Evolutionary conservation across 2,329 filamentous ascomycete genomes (phyloP), one percentile per base, ranked within the genome.

Genomic region (Cryphonectria nitschkei): DNA sequence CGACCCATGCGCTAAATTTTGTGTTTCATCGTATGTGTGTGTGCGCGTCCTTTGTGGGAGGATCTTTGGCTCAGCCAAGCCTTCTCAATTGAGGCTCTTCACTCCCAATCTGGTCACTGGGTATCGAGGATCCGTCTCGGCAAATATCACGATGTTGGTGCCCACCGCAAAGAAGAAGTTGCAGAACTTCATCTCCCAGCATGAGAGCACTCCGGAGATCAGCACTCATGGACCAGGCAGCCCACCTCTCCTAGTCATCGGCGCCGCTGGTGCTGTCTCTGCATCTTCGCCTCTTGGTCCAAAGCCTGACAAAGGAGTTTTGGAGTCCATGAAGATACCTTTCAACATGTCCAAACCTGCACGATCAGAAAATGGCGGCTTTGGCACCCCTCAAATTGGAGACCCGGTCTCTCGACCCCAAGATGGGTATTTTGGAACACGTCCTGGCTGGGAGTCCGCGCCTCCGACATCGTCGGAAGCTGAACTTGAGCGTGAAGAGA

Each of bases 161-260:
- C 77, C 77, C 62, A 76, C 75, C 32, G 75, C 77, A 50, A 77
- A 75, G 68, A 77, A 76, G 71, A 78, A 77, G 73, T 69, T 79
- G 54, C 75, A 83, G 79, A 81, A 79, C 79, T 77, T 77, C 65
- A 56, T 72, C n/a, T 65, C 71, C 29, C 68, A 69, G 56, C 63
- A 68, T 46, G 72, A 73, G 16, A 43, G n/a, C 16, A 34, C 56
- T 29, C n/a, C 68, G 19, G 29, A 63, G 7, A 68, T 68, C 65
- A 69, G 66, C 19, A 61, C 67, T 56, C 70, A 69, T 52, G 70
- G 71, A 3, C 73, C 73, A 22, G 64, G 68, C 67, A 74, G 73
- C 41, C 76, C 75, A 34, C 62, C 71, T 43, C 63, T 67, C 16
- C 70, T 69, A 46, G 43, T 56, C 41, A 32, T 64, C 58, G 41